These are phyloP conservation scores for Quambalaria eucalypti DNA, from an alignment of 1,284 basidiomycete genomes.

Conservation along the genomic window DNA sequence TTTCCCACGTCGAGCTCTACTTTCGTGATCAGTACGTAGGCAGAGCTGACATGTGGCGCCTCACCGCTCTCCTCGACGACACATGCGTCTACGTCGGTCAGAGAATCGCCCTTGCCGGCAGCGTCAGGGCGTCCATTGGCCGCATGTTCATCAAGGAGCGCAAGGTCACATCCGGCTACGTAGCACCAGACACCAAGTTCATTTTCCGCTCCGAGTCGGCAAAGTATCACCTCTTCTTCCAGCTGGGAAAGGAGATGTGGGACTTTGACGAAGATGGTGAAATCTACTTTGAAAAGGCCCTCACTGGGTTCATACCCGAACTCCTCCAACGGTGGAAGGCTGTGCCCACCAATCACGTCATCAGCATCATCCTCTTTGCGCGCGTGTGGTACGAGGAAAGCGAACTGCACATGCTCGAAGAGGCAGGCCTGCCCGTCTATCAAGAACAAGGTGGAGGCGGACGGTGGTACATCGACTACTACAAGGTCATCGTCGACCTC, in stretches of 20 bases:
- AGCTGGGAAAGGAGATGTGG: conserved; percentile 92
- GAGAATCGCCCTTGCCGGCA: conserved; percentile 34
- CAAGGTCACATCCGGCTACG: conserved; percentile 64
- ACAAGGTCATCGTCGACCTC: conserved; percentile 72
- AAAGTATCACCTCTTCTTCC: conserved; percentile 72
- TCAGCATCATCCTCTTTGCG: conserved; percentile 88
- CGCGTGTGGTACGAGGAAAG: conserved; percentile 76
- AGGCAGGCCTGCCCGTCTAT: conserved; percentile 56
- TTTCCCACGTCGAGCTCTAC: conserved; percentile 46
- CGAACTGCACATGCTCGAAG: conserved; percentile 48
- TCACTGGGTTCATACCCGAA: conserved; percentile 56
- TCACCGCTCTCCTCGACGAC: conserved; percentile 35
- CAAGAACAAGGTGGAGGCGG: conserved; percentile 57
- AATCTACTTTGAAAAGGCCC: conserved; percentile 82
- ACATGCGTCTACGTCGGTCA: conserved; percentile 46
- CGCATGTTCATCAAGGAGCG: conserved; percentile 41
- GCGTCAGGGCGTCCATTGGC: conserved; percentile 41
- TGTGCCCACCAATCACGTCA: conserved; percentile 74
- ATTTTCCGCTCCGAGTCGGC: conserved; percentile 80
- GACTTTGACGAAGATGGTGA: conserved; percentile 88
- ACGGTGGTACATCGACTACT: conserved; percentile 88
- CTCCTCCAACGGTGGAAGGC: conserved; percentile 52
- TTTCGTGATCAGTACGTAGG: conserved; percentile 45
- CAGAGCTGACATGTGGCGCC: conserved; percentile 46
- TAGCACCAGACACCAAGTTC: conserved; percentile 74